Base-by-base conservation (phyloP, 768 basidiomycete genomes). In the Podaxis sp. region DNA sequence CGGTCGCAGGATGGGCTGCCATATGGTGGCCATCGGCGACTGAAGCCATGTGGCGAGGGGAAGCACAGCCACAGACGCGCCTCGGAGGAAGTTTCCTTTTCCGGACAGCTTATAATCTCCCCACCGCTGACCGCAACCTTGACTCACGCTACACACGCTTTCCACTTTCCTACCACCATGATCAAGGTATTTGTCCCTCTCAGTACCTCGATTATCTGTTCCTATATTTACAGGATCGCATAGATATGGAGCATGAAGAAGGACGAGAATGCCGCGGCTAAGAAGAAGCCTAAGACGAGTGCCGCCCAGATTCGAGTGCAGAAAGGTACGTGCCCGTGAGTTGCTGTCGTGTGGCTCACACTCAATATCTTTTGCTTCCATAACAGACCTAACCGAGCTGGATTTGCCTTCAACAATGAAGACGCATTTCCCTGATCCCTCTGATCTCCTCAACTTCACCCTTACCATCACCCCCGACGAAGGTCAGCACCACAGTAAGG, bases 231-330 rank as follows among this genome's bases (percentile, higher is more conserved):
- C 30, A 66, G 38, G 3, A 30, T 28, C 62, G 13, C 49, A 44
- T 65, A 99, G 97, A 98, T 99, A 71, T 98, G 97, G 91, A 93
- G 89, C 68, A 95, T 99, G 91, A 99, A 99, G 88, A 99, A 99
- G 89, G 93, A 90, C 71, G 95, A 98, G 82, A 94, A 99, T 72
- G 93, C 93, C 61, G 95, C 95, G 59, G 89, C 93, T 5, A 98
- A 95, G 91, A 96, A 88, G 87, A 93, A 91, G 83, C 97, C 97
- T 49, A 98, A 96, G 87, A 97, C 95, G 51, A 94, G 93, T 71
- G 96, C 97, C 15, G 97, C 97, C 30, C 96, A 98, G 77, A 92
- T 99, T 74, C 87, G 97, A 62, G 96, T 99, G n/a, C 97, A 99
- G 84, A 99, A 99, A 83, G 97, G 97, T 95, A 64, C 63, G 80